phyloP scores from a whole-genome alignment of 2,329 filamentous ascomycete species.

The Trichoderma koningiopsis region DNA sequence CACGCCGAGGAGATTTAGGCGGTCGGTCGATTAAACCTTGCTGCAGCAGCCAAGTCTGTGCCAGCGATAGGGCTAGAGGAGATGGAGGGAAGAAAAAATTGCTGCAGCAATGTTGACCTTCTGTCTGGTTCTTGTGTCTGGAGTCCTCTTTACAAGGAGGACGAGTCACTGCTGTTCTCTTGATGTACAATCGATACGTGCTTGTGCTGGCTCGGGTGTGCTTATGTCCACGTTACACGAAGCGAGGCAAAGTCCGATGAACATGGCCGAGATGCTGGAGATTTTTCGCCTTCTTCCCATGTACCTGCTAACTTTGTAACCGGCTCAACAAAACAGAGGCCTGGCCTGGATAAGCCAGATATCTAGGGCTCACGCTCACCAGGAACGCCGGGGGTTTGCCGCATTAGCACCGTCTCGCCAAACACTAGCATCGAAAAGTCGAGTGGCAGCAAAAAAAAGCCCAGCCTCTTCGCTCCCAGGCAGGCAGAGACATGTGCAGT shows the following conservation, averaged over 20 bases:
- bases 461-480: slow-evolving; percentile 1
- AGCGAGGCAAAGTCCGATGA: neutral
- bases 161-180: neutral
- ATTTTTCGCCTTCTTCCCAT: neutral
- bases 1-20: slow-evolving; percentile 17
- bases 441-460: neutral
- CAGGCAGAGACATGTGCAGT: slow-evolving; percentile 19
- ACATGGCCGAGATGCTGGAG: neutral
- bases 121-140: neutral
- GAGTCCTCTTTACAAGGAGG: neutral
- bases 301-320: neutral
- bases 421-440: neutral
- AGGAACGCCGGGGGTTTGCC: neutral
- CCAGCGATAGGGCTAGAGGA: neutral
- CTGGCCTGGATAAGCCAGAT: neutral
- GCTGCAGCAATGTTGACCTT: neutral
- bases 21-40: slow-evolving; percentile 16
- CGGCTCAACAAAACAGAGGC: neutral
- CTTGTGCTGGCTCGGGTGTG: neutral
- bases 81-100: neutral
- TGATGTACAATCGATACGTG: neutral
- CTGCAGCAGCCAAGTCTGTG: slow-evolving; percentile 12
- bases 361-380: slow-evolving; percentile 1
- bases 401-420: slow-evolving; percentile 2
- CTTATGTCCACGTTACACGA: neutral